Conservation (phyloP, 2,329 filamentous ascomycete species). For the Aspergillus ibericus region DNA sequence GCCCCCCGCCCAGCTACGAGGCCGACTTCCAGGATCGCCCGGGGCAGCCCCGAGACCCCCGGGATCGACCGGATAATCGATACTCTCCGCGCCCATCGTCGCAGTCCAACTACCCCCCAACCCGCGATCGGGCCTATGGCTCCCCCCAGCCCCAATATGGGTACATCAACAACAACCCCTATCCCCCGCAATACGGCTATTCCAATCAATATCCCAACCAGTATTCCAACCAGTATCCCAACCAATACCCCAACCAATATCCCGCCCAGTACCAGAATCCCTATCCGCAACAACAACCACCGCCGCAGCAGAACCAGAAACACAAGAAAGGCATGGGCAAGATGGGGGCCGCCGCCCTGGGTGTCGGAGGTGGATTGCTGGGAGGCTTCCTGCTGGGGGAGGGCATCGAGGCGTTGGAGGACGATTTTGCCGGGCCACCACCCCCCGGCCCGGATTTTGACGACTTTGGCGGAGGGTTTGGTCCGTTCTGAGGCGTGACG, state of each 20-base stretch:
- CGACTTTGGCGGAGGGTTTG: neutral
- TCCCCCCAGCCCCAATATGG: neutral
- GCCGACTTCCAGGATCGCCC: neutral
- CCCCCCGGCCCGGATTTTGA: constrained; percentile 1
- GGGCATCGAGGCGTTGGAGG: constrained; percentile 1
- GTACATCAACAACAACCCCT: constrained; percentile 1
- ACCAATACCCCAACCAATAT: too few relatives aligned
- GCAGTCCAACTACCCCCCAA: neutral
- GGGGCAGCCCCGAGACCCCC: neutral
- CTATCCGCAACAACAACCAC: neutral
- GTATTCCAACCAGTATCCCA: too few relatives aligned
- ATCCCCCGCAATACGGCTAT: neutral
- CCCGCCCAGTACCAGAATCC: neutral
- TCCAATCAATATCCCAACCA: neutral
- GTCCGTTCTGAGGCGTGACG: neutral
- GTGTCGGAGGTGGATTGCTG: constrained; percentile 1
- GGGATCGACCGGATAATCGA: neutral
- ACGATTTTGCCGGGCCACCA: neutral
- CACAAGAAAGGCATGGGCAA: neutral
- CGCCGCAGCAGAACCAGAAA: neutral
- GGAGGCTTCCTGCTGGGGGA: constrained; percentile 2
- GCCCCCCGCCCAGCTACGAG: constrained; percentile 1
- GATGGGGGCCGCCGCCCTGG: neutral
- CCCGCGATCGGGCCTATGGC: neutral
- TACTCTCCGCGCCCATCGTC: neutral